Evolutionary conservation across 2,329 filamentous ascomycete species (phyloP).

Genomic region (Westerdykella sp.): DNA sequence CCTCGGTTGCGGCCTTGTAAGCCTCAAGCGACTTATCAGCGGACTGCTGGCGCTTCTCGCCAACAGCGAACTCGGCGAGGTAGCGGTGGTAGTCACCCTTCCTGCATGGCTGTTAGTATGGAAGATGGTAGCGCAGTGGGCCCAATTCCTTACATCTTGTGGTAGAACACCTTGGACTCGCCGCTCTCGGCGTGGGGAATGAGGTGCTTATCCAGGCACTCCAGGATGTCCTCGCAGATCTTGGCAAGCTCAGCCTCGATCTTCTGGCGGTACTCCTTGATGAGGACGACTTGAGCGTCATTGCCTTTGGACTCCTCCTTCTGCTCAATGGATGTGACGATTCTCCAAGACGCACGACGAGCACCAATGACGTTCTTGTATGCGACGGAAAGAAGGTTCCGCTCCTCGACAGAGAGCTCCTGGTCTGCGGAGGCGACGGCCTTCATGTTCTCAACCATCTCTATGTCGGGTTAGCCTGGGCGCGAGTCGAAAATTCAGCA

Average conservation of each 20-base stretch:
- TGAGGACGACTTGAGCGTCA: conserved; percentile 78
- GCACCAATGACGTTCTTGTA: conserved; percentile 99
- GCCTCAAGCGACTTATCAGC: conserved; percentile 93
- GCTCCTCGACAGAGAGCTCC: conserved; percentile 75
- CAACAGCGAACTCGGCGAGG: conserved; percentile 91
- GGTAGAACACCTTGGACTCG: conserved; percentile 99
- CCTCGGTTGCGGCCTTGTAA: conserved; percentile 91
- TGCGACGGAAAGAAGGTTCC: conserved; percentile 93
- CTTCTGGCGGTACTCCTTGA: conserved; percentile 98
- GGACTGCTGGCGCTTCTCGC: conserved; percentile 90
- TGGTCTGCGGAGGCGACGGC: conserved; percentile 76
- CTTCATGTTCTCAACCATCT: conserved; percentile 99
- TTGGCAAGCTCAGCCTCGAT: conserved; percentile 94
- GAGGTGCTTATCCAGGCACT: conserved; percentile 87
- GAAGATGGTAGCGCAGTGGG: neutral
- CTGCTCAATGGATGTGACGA: conserved; percentile 97
- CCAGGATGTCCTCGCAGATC: conserved; percentile 96
- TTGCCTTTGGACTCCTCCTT: conserved; percentile 99
- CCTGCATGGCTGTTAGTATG: conserved; percentile 48
- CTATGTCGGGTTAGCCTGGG: conserved; percentile 45
- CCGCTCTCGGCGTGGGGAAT: conserved; percentile 91
- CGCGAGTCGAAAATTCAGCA: neutral
- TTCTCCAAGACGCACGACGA: conserved; percentile 95
- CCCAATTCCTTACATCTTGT: conserved; percentile 76
- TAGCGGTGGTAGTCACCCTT: conserved; percentile 99